Evolutionary conservation across 2,329 filamentous ascomycete species (phyloP), one percentile per base, ranked within the genome.

Genomic region (Xylaria hypoxylon): DNA sequence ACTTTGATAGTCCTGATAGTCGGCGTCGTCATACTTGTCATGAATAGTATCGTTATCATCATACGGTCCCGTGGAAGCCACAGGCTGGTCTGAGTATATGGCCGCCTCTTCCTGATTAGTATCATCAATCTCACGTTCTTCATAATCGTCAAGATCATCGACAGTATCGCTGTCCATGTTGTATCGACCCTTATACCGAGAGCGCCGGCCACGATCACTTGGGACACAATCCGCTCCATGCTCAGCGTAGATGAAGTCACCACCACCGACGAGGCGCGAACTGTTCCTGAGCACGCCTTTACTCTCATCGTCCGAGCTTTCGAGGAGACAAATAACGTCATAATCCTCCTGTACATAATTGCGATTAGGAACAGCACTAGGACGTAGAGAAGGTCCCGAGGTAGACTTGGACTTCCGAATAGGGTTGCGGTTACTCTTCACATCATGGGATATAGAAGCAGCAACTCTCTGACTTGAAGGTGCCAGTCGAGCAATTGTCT

Each of bases 191-290:
- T 33, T 8, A 19, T 42, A 28, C 10, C 5, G 6, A 28, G 33
- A 24, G 19, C 15, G 28, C n/a, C 11, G 4, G 4, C 24, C 4
- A 5, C n/a, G 31, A 24, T 26, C 35, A 10, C 26, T 40, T 10
- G 44, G n/a, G 13, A 26, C 22, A 45, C 26, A 24, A 3, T 19
- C 17, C 3, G 13, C 11, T n/a, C 33, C 35, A 45, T 38, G 15
- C 24, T 17, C 22, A 15, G 26, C 5, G 26, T 33, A 58, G 7
- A 24, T 15, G 3, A 51, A 1, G 17, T 22, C 44, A 5, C 57
- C 62, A 10, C 65, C 65, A 45, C 65, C 65, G 11, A 55, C 47
- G 24, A 38, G 42, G 17, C 3, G 24, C 13, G 65, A 68, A 47
- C 13, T 11, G 13, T 35, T 8, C 24, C 26, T 35, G 6, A 3